A percentile compares a stretch with the other conserved stretches of the same genome.
Evolutionary conservation across 176 grass and related monocot genomes (phyloP).

Genomic region (Oryza australiensis): DNA sequence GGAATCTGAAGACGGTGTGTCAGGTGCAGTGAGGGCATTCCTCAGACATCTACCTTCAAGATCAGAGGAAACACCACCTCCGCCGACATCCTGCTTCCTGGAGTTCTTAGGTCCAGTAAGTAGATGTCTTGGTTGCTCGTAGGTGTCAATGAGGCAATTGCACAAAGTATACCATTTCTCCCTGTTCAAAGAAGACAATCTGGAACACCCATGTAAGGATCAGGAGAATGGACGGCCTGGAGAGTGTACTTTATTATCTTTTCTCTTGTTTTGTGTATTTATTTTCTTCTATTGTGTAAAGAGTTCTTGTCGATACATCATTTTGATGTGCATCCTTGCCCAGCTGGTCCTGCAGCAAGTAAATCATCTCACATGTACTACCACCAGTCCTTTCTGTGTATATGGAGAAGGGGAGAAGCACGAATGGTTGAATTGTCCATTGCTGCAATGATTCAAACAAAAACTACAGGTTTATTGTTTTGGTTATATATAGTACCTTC

Average conservation of each 20-base stretch:
- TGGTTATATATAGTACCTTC: neutral
- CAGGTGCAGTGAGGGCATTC: slow-evolving; percentile 82
- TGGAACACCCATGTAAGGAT: slow-evolving; percentile 5
- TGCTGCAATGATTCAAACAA: neutral
- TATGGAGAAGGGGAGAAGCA: slow-evolving; percentile 22
- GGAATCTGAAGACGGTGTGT: slow-evolving; percentile 76
- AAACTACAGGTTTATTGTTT: neutral
- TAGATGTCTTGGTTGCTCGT: slow-evolving; percentile 62
- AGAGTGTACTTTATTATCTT: neutral
- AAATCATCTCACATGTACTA: neutral
- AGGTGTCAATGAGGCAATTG: neutral
- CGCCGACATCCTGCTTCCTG: slow-evolving; percentile 2
- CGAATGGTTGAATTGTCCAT: neutral
- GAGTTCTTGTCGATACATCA: slow-evolving; percentile 8
- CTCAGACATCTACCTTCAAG: slow-evolving; percentile 68
- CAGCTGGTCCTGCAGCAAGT: neutral
- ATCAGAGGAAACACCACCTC: slow-evolving; percentile 11
- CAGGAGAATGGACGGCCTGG: neutral
- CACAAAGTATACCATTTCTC: neutral
- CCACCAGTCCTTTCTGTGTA: slow-evolving; percentile 25
- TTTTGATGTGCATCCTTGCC: slow-evolving; percentile 29
- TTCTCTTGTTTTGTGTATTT: neutral
- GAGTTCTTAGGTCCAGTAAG: slow-evolving; percentile 36
- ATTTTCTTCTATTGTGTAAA: slow-evolving; percentile 4
- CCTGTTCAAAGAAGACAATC: neutral